Percentiles rank a stretch among this genome's conserved stretches.
Conservation (phyloP, 2,329 filamentous ascomycete genomes). For the Geosmithia morbida region DNA sequence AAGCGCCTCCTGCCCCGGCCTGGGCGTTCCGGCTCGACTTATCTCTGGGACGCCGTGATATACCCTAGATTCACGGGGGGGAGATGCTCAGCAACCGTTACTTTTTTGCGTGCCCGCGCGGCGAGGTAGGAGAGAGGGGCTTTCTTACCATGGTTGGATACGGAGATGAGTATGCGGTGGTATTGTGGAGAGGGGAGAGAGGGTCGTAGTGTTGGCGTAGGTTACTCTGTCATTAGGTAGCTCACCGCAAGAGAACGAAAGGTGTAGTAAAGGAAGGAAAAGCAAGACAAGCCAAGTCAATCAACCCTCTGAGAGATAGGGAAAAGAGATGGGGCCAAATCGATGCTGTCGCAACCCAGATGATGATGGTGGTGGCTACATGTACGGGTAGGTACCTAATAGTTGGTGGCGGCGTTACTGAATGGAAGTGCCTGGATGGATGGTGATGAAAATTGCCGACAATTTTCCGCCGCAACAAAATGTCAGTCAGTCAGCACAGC, state of each 20-base stretch:
- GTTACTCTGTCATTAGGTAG: not conserved
- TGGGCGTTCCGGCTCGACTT: conserved; percentile 21
- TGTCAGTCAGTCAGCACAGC: not conserved
- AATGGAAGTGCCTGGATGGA: conserved; percentile 1
- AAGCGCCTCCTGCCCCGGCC: conserved; percentile 21
- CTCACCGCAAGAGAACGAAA: not conserved
- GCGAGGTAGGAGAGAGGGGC: not conserved
- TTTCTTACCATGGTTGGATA: conserved; percentile 17
- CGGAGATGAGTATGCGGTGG: conserved; percentile 1
- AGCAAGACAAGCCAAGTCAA: not conserved
- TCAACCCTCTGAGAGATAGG: not conserved
- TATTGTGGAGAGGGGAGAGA: conserved; percentile 5
- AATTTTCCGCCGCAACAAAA: not conserved
- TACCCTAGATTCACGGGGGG: conserved; percentile 13
- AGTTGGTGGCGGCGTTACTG: not conserved
- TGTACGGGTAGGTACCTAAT: not conserved
- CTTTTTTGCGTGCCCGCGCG: not conserved
- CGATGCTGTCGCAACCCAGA: conserved; percentile 1
- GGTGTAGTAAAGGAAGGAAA: not conserved
- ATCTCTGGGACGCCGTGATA: conserved; percentile 25
- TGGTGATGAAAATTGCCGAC: conserved; percentile 1
- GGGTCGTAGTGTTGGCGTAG: not conserved
- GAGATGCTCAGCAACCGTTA: conserved; percentile 4
- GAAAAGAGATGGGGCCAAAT: not conserved
- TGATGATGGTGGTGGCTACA: not conserved